Evolutionary conservation across 805 yeast genomes (phyloP).

Genomic region (Debaryomyces hansenii): DNA sequence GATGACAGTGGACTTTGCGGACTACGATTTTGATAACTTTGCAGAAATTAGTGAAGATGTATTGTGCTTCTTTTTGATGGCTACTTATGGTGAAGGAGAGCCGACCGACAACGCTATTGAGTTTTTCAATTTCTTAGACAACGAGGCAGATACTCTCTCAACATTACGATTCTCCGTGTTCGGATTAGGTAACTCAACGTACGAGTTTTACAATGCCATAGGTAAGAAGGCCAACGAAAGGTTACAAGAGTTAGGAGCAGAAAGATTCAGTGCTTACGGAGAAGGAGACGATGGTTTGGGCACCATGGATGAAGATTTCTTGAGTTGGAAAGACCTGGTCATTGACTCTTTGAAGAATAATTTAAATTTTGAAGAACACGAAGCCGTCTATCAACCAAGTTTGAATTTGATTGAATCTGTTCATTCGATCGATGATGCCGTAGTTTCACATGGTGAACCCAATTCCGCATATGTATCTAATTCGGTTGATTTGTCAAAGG

Average conservation of each 20-base stretch:
- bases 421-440: constrained; percentile 26
- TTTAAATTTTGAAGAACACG: constrained; percentile 75
- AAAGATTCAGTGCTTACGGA: constrained; percentile 73
- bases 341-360: constrained; percentile 64
- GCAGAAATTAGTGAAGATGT: constrained; percentile 61
- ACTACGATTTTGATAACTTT: constrained; percentile 79
- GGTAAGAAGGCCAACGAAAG: constrained; percentile 60
- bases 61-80: constrained; percentile 67
- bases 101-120: constrained; percentile 93
- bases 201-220: constrained; percentile 86
- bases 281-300: constrained; percentile 96
- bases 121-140: constrained; percentile 67
- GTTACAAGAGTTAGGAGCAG: constrained; percentile 65
- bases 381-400: constrained; percentile 74
- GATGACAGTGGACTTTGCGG: constrained; percentile 85
- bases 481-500: constrained; percentile 43
- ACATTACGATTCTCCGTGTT: constrained; percentile 71
- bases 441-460: constrained; percentile 76
- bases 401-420: constrained; percentile 41
- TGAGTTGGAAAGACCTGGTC: constrained; percentile 85
- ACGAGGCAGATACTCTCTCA: constrained; percentile 55
- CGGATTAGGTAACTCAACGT: constrained; percentile 93
- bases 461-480: constrained; percentile 43
- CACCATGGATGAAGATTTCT: constrained; percentile 90
- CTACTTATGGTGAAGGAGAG: constrained; percentile 98